Conservation (phyloP, 768 basidiomycete species). For the Kwoniella botswanensis region DNA sequence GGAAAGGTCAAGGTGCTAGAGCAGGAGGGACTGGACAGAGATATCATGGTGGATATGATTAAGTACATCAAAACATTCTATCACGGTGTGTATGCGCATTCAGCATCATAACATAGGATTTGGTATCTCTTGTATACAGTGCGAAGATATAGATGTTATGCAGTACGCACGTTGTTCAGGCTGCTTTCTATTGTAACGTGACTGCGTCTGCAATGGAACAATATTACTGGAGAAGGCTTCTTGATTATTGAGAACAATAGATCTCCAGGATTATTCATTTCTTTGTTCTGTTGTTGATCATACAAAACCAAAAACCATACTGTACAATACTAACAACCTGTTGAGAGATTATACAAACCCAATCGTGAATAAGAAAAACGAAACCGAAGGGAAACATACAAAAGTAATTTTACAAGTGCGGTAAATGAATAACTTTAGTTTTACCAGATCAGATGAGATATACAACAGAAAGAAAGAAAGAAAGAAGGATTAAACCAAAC, state of each 20-base stretch:
- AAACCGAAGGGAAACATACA: not conserved
- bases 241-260: not conserved
- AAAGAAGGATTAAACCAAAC: not conserved
- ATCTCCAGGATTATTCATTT: not conserved
- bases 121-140: no score
- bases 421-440: not conserved
- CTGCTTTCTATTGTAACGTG: no score
- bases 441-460: constrained; percentile 1
- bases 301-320: no score
- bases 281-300: no score
- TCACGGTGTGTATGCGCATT: not conserved
- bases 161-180: no score
- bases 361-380: not conserved
- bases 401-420: not conserved
- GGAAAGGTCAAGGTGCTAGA: constrained; percentile 73
- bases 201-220: no score
- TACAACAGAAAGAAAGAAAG: not conserved
- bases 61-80: not conserved
- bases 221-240: no score
- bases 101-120: not conserved
- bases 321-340: no score
- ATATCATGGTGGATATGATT: constrained; percentile 37
- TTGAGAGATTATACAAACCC: not conserved
- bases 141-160: no score
- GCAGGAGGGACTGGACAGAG: constrained; percentile 20